Percentiles rank a stretch among this genome's conserved stretches.
Conservation (phyloP, 2,329 filamentous ascomycete species). For the Bisporella sp. region DNA sequence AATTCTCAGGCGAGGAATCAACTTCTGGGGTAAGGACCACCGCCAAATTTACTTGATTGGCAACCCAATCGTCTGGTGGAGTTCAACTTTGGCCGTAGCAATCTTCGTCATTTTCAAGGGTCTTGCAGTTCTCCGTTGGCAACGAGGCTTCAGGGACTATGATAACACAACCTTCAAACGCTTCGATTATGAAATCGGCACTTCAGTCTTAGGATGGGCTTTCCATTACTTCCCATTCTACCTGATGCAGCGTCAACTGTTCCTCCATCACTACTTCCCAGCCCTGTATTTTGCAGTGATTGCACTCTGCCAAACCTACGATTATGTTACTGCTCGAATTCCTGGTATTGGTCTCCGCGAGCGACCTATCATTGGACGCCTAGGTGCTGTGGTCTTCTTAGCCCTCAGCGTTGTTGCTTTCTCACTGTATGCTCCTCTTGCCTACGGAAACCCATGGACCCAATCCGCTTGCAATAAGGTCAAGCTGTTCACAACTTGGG, state of each 20-base stretch:
- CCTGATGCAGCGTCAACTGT: slow-evolving; percentile 95
- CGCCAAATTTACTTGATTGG: slow-evolving; percentile 95
- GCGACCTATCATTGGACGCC: slow-evolving; percentile 66
- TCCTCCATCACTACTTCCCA: slow-evolving; percentile 97
- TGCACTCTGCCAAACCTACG: slow-evolving; percentile 80
- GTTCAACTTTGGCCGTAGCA: slow-evolving; percentile 68
- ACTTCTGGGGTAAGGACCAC: slow-evolving; percentile 95
- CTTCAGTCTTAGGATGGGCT: slow-evolving; percentile 85
- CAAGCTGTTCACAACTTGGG: slow-evolving; percentile 86
- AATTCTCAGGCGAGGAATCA: slow-evolving; percentile 86
- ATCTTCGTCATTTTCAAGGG: slow-evolving; percentile 81
- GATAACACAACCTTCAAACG: slow-evolving; percentile 77
- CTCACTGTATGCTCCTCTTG: slow-evolving; percentile 76
- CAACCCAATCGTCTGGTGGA: slow-evolving; percentile 94
- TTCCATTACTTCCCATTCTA: slow-evolving; percentile 99
- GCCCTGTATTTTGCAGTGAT: slow-evolving; percentile 94
- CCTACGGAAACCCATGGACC: slow-evolving; percentile 94
- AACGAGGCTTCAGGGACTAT: slow-evolving; percentile 88
- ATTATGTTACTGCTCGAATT: slow-evolving; percentile 74
- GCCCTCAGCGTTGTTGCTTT: slow-evolving; percentile 70
- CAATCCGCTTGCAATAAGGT: slow-evolving; percentile 77
- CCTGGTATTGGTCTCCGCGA: slow-evolving; percentile 59
- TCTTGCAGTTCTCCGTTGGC: slow-evolving; percentile 84
- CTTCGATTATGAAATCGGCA: slow-evolving; percentile 95
- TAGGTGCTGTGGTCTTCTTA: slow-evolving; percentile 68